These are phyloP conservation scores for Thalassiosira mediterranea DNA, from an alignment of 352 stramenopile genomes.

Conservation along the genomic window DNA sequence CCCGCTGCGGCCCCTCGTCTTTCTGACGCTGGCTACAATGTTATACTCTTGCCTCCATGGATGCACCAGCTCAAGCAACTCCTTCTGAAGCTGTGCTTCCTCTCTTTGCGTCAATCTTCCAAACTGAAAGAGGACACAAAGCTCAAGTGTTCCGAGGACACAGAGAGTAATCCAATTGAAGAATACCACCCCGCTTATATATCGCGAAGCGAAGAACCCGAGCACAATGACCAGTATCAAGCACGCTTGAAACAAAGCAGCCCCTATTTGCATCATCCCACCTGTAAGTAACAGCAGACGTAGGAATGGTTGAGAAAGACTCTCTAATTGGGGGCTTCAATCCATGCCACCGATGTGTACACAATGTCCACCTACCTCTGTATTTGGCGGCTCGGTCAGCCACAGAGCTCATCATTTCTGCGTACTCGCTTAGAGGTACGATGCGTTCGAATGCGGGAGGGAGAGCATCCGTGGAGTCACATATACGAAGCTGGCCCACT, in stretches of 20 bases:
- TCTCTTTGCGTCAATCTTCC: slow-evolving; percentile 19
- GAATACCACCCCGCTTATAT: slow-evolving; percentile 12
- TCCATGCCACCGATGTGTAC: not conserved
- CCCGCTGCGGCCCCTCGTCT: slow-evolving; percentile 10
- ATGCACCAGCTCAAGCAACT: slow-evolving; percentile 21
- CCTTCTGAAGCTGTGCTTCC: slow-evolving; percentile 14
- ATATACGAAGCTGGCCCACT: slow-evolving; percentile 17
- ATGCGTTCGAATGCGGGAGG: slow-evolving; percentile 21
- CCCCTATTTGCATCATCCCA: slow-evolving; percentile 8
- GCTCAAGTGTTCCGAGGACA: slow-evolving; percentile 19
- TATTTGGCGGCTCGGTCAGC: slow-evolving; percentile 8
- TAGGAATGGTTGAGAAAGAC: not conserved
- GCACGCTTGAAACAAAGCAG: slow-evolving; percentile 17
- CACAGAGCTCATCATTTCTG: slow-evolving; percentile 10
- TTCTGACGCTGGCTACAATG: slow-evolving; percentile 36
- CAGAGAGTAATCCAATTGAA: slow-evolving; percentile 22
- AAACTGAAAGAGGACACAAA: slow-evolving; percentile 13
- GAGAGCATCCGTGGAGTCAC: slow-evolving; percentile 6
- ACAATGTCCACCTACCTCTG: slow-evolving; percentile 16
- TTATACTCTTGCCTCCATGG: slow-evolving; percentile 38
- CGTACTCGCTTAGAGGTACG: slow-evolving; percentile 21
- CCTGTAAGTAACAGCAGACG: slow-evolving; percentile 2
- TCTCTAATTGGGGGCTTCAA: not conserved
- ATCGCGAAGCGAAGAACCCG: slow-evolving; percentile 28
- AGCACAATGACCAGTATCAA: slow-evolving; percentile 15